phyloP scores from a whole-genome alignment of 352 stramenopile genomes.

The Phytophthora idaei region DNA sequence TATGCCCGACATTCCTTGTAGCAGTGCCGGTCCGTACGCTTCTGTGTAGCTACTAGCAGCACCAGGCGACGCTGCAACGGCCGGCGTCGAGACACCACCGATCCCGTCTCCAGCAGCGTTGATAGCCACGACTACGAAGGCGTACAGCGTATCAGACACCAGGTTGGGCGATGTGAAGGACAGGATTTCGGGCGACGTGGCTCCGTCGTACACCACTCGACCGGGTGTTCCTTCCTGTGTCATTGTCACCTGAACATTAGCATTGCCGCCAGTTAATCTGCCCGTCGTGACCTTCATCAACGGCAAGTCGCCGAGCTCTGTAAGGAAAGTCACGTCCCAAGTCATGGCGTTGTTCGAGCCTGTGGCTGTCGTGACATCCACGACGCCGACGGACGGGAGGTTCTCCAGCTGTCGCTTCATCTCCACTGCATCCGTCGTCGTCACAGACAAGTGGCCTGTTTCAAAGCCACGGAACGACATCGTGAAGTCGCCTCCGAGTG shows the following conservation, averaged over 20 bases:
- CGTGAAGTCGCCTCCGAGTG: slow-evolving; percentile 82
- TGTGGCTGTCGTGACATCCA: slow-evolving; percentile 66
- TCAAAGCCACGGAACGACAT: slow-evolving; percentile 79
- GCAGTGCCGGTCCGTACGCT: slow-evolving; percentile 87
- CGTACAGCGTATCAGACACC: slow-evolving; percentile 90
- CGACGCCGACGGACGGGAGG: slow-evolving; percentile 76
- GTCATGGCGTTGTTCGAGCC: slow-evolving; percentile 66
- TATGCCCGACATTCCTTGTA: slow-evolving; percentile 92
- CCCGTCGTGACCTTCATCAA: slow-evolving; percentile 91
- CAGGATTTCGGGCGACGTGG: slow-evolving; percentile 76
- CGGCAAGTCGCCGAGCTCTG: slow-evolving; percentile 93
- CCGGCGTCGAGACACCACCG: slow-evolving; percentile 82
- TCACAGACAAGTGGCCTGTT: slow-evolving; percentile 68
- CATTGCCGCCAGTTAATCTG: slow-evolving; percentile 74
- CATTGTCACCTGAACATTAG: slow-evolving; percentile 75
- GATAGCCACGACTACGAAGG: slow-evolving; percentile 93
- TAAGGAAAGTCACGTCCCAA: slow-evolving; percentile 94
- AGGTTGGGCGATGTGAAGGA: slow-evolving; percentile 82
- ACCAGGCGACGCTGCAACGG: slow-evolving; percentile 92
- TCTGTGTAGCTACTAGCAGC: slow-evolving; percentile 87
- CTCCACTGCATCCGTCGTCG: slow-evolving; percentile 46
- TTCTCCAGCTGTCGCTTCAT: slow-evolving; percentile 92
- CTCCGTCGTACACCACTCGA: slow-evolving; percentile 92
- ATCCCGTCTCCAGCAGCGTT: slow-evolving; percentile 93
- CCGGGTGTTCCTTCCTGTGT: slow-evolving; percentile 89